These are phyloP conservation scores for Colletotrichum orchidophilum DNA, from an alignment of 2,329 filamentous ascomycete species.

Conservation along the genomic window DNA sequence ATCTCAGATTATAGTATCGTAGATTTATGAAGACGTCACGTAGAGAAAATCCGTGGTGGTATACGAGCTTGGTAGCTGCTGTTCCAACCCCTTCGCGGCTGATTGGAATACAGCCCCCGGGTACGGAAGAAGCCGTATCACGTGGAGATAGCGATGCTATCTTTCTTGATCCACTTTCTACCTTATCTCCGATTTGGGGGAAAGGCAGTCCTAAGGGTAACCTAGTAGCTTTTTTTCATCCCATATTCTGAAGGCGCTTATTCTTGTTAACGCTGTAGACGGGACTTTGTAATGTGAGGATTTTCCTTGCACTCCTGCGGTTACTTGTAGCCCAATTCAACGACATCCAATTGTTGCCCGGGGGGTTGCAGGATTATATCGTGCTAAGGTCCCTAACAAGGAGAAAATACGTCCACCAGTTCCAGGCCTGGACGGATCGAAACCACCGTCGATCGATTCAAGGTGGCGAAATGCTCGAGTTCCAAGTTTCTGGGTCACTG, in stretches of 20 bases:
- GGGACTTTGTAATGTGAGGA: background rate
- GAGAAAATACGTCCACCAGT: too few species aligned
- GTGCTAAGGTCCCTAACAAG: too few species aligned
- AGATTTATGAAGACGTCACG: conserved; percentile 13
- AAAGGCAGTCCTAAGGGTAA: too few species aligned
- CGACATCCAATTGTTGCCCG: background rate
- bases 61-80: conserved; percentile 19
- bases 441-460: too few species aligned
- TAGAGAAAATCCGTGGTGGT: conserved; percentile 23
- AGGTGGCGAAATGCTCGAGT: too few species aligned
- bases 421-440: too few species aligned
- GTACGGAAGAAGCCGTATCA: conserved; percentile 23
- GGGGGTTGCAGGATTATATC: too few species aligned
- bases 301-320: background rate
- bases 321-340: background rate
- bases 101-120: conserved; percentile 16
- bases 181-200: background rate
- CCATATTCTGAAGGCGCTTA: background rate
- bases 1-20: background rate
- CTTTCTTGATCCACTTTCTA: background rate
- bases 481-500: background rate
- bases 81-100: conserved; percentile 28
- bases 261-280: background rate
- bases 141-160: conserved; percentile 23
- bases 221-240: too few species aligned